Base-by-base conservation (phyloP, 1,284 basidiomycete genomes). In the Boletus sp. region DNA sequence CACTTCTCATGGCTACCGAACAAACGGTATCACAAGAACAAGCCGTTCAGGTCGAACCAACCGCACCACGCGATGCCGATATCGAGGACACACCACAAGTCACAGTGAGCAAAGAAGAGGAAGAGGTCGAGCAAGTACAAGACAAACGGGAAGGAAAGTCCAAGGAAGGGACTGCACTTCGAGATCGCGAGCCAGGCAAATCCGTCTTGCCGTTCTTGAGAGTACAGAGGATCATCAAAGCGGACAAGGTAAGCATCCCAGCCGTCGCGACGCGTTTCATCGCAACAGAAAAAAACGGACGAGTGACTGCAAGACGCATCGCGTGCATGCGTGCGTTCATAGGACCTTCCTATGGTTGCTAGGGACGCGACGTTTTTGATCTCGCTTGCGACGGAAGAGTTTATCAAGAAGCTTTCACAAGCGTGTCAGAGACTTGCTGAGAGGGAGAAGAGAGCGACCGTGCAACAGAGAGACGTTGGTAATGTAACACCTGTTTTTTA, bases 191-290 rank as follows among this genome's bases (percentile, higher is more conserved):
- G 55, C 73, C 75, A 29, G 90, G 90, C 22, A 89, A 84, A 67
- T 84, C 88, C 0, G 56, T 87, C 27, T 71, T 92, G 29, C 90
- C 90, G 1, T 78, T 89, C 59, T 78, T 87, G 7, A 81, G 87
- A 63, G 89, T 92, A 35, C 89, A 90, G 67, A 87, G 80, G 72
- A 89, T 92, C 39, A 79, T 92, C 62, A 92, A 89, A 66, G 90
- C 86, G 16, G 90, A 92, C 71, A 88, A 85, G 78, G 89, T 83
- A 58, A 52, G 73, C 41, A 11, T 65, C 51, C 57, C 7, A n/a
- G 36, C 53, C 18, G 11, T 37, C 24, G 6, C 11, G 16, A 18
- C 51, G 7, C 35, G 39, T 52, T 45, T 35, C 47, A 20, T 45
- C 15, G 49, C 29, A 20, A 36, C 39, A 9, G 15, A 37, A 37